These are phyloP conservation scores for Coemansia sp. DNA, from an alignment of 192 early-diverging fungal species.

Conservation along the genomic window DNA sequence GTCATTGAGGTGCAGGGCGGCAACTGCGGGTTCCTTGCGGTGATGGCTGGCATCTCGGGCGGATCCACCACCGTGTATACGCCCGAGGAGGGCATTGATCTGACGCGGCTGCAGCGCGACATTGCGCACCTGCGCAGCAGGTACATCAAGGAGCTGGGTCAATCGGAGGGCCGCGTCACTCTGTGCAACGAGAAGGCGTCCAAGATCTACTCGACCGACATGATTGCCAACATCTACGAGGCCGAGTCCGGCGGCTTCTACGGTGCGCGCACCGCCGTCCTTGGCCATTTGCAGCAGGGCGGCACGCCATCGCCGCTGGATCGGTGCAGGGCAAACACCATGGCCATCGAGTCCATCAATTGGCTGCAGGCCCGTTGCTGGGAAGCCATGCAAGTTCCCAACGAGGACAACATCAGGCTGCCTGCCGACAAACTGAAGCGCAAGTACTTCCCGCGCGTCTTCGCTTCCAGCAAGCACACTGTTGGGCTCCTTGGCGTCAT, in stretches of 20 bases:
- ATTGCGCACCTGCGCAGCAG: slow-evolving; percentile 75
- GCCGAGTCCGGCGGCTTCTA: slow-evolving; percentile 87
- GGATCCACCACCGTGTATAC: slow-evolving; percentile 94
- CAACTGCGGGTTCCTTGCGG: slow-evolving; percentile 90
- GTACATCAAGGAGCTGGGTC: slow-evolving; percentile 78
- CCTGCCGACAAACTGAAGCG: slow-evolving; percentile 47
- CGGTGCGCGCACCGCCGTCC: slow-evolving; percentile 85
- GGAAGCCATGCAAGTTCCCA: slow-evolving; percentile 51
- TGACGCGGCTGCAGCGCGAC: slow-evolving; percentile 82
- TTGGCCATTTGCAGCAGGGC: slow-evolving; percentile 97
- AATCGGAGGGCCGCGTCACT: slow-evolving; percentile 85
- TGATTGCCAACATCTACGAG: slow-evolving; percentile 81
- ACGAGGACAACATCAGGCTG: slow-evolving; percentile 41
- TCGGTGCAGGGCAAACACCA: slow-evolving; percentile 87
- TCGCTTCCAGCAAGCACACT: slow-evolving; percentile 61
- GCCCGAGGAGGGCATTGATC: slow-evolving; percentile 86
- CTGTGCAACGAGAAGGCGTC: slow-evolving; percentile 78
- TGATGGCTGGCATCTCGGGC: slow-evolving; percentile 76
- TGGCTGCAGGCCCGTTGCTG: slow-evolving; percentile 77
- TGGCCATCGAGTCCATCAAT: slow-evolving; percentile 79
- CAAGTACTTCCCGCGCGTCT: slow-evolving; percentile 61
- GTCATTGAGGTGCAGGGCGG: slow-evolving; percentile 98
- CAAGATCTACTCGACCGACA: slow-evolving; percentile 87
- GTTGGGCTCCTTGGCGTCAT: slow-evolving; percentile 81
- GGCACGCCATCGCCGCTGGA: slow-evolving; percentile 92